phyloP scores from a whole-genome alignment of 2,329 filamentous ascomycete genomes.

The Fusarium sp. region DNA sequence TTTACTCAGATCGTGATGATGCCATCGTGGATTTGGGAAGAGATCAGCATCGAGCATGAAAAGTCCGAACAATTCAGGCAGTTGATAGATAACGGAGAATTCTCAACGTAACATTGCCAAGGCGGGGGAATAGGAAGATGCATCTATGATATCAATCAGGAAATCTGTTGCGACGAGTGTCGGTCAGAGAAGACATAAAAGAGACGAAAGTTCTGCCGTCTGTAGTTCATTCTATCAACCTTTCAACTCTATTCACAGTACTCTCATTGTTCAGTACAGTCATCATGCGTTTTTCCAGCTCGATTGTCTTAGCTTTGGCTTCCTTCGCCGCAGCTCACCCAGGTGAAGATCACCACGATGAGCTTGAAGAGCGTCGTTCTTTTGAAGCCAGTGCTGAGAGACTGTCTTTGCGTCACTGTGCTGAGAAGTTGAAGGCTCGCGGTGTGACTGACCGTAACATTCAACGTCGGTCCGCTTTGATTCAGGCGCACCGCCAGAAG shows the following conservation, averaged over 20 bases:
- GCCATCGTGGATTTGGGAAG: not conserved
- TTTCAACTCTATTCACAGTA: not conserved
- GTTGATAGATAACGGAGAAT: constrained; percentile 1
- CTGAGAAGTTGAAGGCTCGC: constrained; percentile 58
- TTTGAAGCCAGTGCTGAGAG: constrained; percentile 8
- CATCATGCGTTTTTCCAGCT: constrained; percentile 1
- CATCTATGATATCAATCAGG: not conserved
- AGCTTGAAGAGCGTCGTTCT: not conserved
- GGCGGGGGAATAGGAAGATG: not conserved
- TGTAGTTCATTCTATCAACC: not conserved
- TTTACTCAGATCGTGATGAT: constrained; percentile 5
- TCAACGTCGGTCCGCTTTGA: constrained; percentile 56
- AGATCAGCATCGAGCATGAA: not conserved
- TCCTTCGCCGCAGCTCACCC: not conserved
- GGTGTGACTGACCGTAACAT: constrained; percentile 58
- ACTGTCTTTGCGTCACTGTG: constrained; percentile 59
- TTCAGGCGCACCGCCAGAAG: constrained; percentile 57
- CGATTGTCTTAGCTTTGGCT: not conserved
- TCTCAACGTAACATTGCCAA: constrained; percentile 13
- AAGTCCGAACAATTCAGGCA: not conserved
- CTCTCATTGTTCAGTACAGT: not conserved
- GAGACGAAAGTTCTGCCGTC: not conserved
- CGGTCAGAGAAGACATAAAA: not conserved
- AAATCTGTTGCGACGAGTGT: not conserved
- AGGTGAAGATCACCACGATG: constrained; percentile 9